Base-by-base conservation (phyloP, 1,139 yeast genomes). In the Candida tetrigidarum region DNA sequence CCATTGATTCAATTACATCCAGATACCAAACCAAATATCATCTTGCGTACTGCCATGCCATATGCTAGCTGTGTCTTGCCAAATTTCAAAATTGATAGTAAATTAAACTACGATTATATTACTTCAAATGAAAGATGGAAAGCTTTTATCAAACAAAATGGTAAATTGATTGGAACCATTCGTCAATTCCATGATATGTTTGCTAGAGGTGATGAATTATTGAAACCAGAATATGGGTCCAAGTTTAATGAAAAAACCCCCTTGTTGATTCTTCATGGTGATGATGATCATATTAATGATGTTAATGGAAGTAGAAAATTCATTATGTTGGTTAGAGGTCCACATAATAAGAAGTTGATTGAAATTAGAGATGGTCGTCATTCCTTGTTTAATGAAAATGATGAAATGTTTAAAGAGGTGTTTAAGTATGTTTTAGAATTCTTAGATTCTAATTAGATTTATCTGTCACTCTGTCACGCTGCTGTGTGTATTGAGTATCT, bases 1-100 rank as follows among this genome's bases (percentile, higher is more conserved):
- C 97, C 98, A 0, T 72, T 86, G 58, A 71, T 91, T 34, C 58
- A 64, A 28, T 67, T 86, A 43, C 87, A 84, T 57, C 68, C 83
- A 66, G 53, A 76, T 22, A 76, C 92, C 0, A 66, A 71, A 41
- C 93, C 95, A 9, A 76, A 78, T 49, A 53, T 70, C 38, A 19
- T 81, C 1, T 60, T 84, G 26, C 73, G 74, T 43, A 53, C 61
- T 9, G 49, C 77, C 18, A 70, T 82, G 32, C 81, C 84, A 11
- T 46, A 76, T 9, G 62, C 80, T n/a, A 76, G 79, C 45, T 66
- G 61, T 39, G 37, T 77, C 8, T 50, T 74, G 11, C 96, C 96
- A 8, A 69, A 68, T 20, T 58, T 78, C 43, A 77, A 76, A 48
- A 69, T 85, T 48, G 81, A 81, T 53, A 78, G 90, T 12, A 79